phyloP scores from a whole-genome alignment of 2,329 filamentous ascomycete genomes.

The Fonsecaea pedrosoi region DNA sequence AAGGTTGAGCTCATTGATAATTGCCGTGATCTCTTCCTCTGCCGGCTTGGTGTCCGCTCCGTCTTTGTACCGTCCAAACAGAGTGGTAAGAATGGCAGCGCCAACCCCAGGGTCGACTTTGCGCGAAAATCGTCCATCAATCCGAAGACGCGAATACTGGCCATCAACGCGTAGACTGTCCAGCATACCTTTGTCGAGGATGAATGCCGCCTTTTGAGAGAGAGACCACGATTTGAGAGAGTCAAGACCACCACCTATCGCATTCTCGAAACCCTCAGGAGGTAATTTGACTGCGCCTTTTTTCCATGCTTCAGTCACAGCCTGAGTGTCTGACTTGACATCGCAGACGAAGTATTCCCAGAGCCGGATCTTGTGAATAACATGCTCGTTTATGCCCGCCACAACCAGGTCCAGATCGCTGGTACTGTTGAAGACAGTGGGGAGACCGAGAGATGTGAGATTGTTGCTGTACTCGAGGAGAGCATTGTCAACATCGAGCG shows the following conservation, averaged over 20 bases:
- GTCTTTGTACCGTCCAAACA: conserved; percentile 72
- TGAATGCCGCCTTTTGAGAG: conserved; percentile 64
- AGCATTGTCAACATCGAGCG: conserved; percentile 77
- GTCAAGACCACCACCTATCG: conserved; percentile 57
- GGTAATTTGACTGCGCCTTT: conserved; percentile 64
- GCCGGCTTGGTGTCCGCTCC: conserved; percentile 52
- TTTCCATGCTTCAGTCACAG: conserved; percentile 74
- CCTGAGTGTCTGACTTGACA: conserved; percentile 73
- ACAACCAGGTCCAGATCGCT: conserved; percentile 82
- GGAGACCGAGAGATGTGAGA: conserved; percentile 72
- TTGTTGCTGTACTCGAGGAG: conserved; percentile 70
- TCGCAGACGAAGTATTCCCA: conserved; percentile 95
- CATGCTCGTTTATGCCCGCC: conserved; percentile 80
- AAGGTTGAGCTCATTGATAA: conserved; percentile 85
- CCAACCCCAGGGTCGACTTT: conserved; percentile 71
- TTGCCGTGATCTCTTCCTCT: conserved; percentile 60
- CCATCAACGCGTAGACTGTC: conserved; percentile 79
- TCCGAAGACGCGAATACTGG: conserved; percentile 73
- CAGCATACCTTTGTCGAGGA: conserved; percentile 72
- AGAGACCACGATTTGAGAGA: conserved; percentile 61
- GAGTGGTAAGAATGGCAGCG: conserved; percentile 70
- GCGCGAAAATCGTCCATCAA: conserved; percentile 81
- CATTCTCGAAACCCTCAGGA: conserved; percentile 57
- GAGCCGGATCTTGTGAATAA: conserved; percentile 76
- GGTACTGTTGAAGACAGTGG: conserved; percentile 71